Base-by-base conservation (phyloP, 2,329 filamentous ascomycete genomes). In the Fusarium abutilonis region DNA sequence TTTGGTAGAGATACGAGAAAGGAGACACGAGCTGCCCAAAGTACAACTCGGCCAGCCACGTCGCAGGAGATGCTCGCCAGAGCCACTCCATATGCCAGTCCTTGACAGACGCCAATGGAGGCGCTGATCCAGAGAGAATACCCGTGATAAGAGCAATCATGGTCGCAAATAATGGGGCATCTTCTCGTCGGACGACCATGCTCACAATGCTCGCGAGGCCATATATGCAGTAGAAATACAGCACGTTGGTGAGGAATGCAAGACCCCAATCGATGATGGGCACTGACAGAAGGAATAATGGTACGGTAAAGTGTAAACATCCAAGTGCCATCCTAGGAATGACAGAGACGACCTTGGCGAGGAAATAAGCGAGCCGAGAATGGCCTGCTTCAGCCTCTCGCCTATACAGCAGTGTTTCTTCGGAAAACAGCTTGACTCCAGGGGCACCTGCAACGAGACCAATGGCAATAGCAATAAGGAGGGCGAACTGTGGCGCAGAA, bases 221-320 rank as follows among this genome's bases (percentile, higher is more conserved):
- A 68, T 86, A 86, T 46, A 86, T 82, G 65, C 81, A 82, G 73
- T 81, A 87, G 65, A 85, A 86, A 72, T 86, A 86, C 9, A 81
- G 58, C 41, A 86, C 65, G 52, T 86, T 86, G 7, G 77, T 78
- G 13, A 76, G 49, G 67, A 83, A 86, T 23, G 81, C 80, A 9
- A 77, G 70, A 19, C 71, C 69, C 74, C 80, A 87, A n/a, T 70
- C 67, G 15, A 86, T 83, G 19, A 80, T 73, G 2, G 83, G 83
- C 4, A 77, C 79, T 1, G 79, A 75, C 8, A 86, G 76, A 2
- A 85, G 62, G 34, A 81, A 75, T 13, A 85, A 73, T 15, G 82
- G 73, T 4, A 81, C 79, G 1, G 82, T 80, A 71, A 86, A 86
- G 69, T 87, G 84, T 44, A 86, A 68, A 52, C 79, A 82, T 1